Evolutionary conservation across 2,329 filamentous ascomycete genomes (phyloP), one percentile per base, ranked within the genome.

Genomic region (Coniochaeta sp.): DNA sequence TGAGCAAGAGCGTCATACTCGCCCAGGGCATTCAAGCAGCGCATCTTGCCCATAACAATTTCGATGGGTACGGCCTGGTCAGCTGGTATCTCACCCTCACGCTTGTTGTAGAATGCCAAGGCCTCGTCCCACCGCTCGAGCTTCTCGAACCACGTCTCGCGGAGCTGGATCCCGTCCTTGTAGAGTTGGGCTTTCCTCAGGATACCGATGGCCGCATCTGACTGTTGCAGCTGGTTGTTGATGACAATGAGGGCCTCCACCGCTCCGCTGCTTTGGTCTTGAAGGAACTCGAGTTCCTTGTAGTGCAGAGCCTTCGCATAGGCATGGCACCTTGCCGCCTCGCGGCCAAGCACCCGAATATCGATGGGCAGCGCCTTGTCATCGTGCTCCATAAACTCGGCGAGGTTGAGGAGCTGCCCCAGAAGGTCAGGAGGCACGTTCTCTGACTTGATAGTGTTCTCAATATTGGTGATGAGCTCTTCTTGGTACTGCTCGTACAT

Each of bases 371-470:
- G 74, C 13, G 95, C 92, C 68, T 99, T 99, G 67, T 99, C 94
- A 61, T 99, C 95, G 63, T 99, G 94, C 66, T 99, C 94, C 94
- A 99, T 99, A 67, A 99, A 99, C 66, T 99, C 94, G 20, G 94
- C 94, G 49, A 99, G 78, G 63, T 99, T 99, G 48, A 99, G 82
- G 26, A 99, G 76, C 48, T 96, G 86, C 55, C 96, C 92, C 8
- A 99, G 76, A 58, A 99, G 86, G 67, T 99, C 95, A 0, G 95
- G 94, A 0, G 94, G 92, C 12, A 99, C 95, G 60, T 96, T 92
- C 50, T 92, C 87, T 3, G 92, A 97, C 51, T 91, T 94, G 59
- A 99, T 87, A 1, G 95, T 94, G 56, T 88, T 90, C 67, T 99
- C 94, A 50, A 99, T 95, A 22, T 95, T 95, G 50, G 87, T 85